A percentile compares a stretch with the other conserved stretches of the same genome.
Conservation (phyloP, 2,329 filamentous ascomycete genomes). For the Xylaria sp. region DNA sequence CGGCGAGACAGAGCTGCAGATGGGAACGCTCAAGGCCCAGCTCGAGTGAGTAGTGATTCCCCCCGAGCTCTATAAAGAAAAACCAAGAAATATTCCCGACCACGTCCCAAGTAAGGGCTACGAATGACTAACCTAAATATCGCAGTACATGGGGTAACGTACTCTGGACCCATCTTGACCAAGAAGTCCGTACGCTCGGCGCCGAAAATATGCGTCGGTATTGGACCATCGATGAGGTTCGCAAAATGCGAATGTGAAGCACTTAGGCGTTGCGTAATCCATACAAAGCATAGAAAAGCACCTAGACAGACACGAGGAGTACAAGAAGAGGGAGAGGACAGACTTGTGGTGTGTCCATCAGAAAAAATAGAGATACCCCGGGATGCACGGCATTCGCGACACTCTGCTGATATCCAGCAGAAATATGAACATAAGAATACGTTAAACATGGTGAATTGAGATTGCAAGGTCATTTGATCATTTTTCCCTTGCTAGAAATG, state of each 20-base stretch:
- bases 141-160: constrained; percentile 73
- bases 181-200: constrained; percentile 81
- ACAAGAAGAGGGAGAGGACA: neutral
- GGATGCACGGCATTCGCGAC: neutral
- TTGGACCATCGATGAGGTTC: constrained; percentile 82
- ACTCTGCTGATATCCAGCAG: neutral
- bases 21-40: constrained; percentile 68
- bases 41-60: constrained; percentile 3
- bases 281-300: neutral
- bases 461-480: constrained; percentile 32
- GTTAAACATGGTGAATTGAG: constrained; percentile 9
- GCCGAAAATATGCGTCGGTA: constrained; percentile 90
- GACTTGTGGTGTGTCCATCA: neutral
- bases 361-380: constrained; percentile 10
- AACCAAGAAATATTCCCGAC: neutral
- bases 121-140: neutral
- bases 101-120: neutral
- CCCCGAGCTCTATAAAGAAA: neutral
- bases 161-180: constrained; percentile 84
- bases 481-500: constrained; percentile 39
- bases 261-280: neutral
- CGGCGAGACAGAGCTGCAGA: constrained; percentile 70
- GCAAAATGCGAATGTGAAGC: constrained; percentile 71
- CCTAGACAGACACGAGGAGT: neutral
- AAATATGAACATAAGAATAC: neutral